A percentile compares a stretch with the other conserved stretches of the same genome.
These are phyloP conservation scores for Penicillium frequentans DNA, from an alignment of 2,329 filamentous ascomycete genomes.

Conservation along the genomic window DNA sequence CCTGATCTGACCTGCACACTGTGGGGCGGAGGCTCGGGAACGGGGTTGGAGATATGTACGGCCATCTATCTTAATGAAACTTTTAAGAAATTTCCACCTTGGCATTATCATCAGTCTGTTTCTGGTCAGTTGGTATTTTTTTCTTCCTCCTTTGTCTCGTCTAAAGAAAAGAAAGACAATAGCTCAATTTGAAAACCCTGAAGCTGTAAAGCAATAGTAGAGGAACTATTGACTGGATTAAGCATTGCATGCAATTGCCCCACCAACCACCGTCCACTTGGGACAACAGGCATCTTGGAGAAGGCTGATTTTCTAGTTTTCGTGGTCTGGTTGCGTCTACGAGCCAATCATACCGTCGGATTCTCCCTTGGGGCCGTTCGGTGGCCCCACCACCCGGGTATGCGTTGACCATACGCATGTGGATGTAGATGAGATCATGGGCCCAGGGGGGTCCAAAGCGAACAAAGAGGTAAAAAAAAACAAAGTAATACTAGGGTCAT, in stretches of 20 bases:
- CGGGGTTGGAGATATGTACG: neutral
- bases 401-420: neutral
- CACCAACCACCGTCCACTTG: conserved; percentile 23
- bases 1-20: neutral
- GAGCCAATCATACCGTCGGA: conserved; percentile 7
- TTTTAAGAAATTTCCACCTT: neutral
- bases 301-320: neutral
- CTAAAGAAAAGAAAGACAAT: neutral
- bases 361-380: neutral
- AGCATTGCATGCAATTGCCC: conserved; percentile 30
- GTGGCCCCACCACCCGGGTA: conserved; percentile 11
- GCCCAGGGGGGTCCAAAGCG: neutral
- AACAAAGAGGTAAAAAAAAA: neutral
- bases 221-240: conserved; percentile 15
- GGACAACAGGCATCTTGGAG: conserved; percentile 2
- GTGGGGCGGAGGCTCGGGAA: conserved; percentile 1
- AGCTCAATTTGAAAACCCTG: neutral
- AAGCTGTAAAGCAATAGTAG: neutral
- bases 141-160: neutral
- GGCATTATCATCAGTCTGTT: neutral
- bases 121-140: neutral
- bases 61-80: neutral
- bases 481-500: neutral
- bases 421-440: neutral
- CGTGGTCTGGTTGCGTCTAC: conserved; percentile 10